These are phyloP conservation scores for Termitomyces sp. DNA, from an alignment of 768 basidiomycete species.

Conservation along the genomic window DNA sequence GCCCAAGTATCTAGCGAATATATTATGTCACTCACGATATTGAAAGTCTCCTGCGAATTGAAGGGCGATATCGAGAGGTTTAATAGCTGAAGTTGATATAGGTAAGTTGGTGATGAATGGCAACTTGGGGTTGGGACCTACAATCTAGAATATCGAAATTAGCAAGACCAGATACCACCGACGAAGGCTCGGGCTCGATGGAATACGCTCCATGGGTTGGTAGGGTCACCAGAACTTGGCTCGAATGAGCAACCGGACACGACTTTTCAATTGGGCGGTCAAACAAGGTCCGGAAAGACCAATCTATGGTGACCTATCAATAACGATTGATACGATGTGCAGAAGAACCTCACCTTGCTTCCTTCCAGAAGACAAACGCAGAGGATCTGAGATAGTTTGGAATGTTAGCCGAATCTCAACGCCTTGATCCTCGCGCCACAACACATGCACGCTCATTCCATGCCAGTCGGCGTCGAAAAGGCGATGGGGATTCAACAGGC, in stretches of 20 bases:
- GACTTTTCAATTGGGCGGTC: conserved; percentile 57
- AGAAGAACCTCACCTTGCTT: conserved; percentile 49
- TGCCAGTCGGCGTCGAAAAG: conserved; percentile 94
- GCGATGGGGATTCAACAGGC: conserved; percentile 78
- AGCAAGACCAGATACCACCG: conserved; percentile 32
- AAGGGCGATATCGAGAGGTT: conserved; percentile 58
- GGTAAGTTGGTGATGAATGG: conserved; percentile 12
- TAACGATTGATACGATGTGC: not conserved
- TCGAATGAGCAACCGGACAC: conserved; percentile 71
- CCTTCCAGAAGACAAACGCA: conserved; percentile 49
- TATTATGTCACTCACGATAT: conserved; percentile 49
- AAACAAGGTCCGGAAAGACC: conserved; percentile 70
- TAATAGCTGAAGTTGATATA: conserved; percentile 28
- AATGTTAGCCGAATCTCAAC: conserved; percentile 67
- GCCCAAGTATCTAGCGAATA: not conserved
- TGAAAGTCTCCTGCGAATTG: conserved; percentile 58
- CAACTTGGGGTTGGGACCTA: conserved; percentile 28
- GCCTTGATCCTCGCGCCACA: conserved; percentile 53
- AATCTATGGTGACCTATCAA: conserved; percentile 47
- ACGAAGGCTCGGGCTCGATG: conserved; percentile 52
- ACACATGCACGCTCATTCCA: conserved; percentile 78
- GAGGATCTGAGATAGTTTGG: conserved; percentile 79
- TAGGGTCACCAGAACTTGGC: conserved; percentile 49
- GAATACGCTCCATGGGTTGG: conserved; percentile 42
- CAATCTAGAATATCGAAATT: conserved; percentile 50